Conservation (phyloP, 2,329 filamentous ascomycete genomes). For the Alternaria triticimaculans region DNA sequence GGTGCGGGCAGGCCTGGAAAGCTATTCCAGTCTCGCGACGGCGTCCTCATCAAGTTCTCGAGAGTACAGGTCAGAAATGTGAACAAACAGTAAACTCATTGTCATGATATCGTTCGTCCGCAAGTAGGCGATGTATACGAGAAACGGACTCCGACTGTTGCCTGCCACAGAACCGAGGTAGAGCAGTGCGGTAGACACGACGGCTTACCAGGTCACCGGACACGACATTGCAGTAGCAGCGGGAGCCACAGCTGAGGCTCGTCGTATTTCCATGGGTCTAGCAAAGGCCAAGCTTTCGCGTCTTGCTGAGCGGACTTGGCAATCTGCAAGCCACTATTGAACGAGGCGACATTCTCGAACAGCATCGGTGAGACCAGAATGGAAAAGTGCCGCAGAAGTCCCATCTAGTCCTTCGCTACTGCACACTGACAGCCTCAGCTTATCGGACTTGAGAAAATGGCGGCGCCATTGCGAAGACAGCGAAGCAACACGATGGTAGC, state of each 20-base stretch:
- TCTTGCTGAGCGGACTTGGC: constrained; percentile 6
- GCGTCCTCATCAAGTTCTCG: not conserved
- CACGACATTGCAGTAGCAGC: not conserved
- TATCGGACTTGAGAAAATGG: not conserved
- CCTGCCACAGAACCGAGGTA: not conserved
- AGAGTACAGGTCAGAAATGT: not conserved
- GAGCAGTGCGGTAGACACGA: not conserved
- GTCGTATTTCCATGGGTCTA: constrained; percentile 6
- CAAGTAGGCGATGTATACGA: not conserved
- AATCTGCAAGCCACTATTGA: constrained; percentile 14
- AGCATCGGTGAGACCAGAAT: not conserved
- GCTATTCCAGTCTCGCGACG: not conserved
- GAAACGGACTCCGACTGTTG: not conserved
- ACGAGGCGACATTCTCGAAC: not conserved
- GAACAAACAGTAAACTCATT: not conserved
- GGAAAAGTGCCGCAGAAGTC: not conserved
- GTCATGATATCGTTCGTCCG: not conserved
- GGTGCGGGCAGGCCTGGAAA: not conserved
- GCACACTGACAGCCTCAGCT: not conserved
- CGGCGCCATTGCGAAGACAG: not conserved
- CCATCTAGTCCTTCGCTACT: not conserved
- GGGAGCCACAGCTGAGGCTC: not conserved
- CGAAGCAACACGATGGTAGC: not conserved
- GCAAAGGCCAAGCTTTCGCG: constrained; percentile 3
- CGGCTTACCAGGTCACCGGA: constrained; percentile 3